phyloP scores from a whole-genome alignment of 106 monocot species.

The Acorus calamus region DNA sequence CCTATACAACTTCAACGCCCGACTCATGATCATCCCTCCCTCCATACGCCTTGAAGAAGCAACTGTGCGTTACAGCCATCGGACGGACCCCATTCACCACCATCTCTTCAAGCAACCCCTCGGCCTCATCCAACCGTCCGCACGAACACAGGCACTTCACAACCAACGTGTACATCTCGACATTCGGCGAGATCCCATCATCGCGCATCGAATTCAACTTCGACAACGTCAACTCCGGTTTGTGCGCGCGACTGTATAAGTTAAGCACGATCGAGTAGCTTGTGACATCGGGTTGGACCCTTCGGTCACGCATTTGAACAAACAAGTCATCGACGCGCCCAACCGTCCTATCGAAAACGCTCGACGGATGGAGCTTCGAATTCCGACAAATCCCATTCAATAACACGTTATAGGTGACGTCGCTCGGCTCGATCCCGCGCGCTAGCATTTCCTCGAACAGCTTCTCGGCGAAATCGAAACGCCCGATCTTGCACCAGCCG shows the following conservation, averaged over 20 bases:
- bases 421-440: slow-evolving; percentile 64
- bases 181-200: slow-evolving; percentile 69
- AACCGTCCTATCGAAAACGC: slow-evolving; percentile 65
- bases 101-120: slow-evolving; percentile 73
- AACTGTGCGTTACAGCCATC: slow-evolving; percentile 69
- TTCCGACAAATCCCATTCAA: slow-evolving; percentile 78
- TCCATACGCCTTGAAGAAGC: slow-evolving; percentile 93
- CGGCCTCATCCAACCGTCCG: slow-evolving; percentile 79
- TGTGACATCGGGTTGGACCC: slow-evolving; percentile 82
- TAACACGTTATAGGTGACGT: slow-evolving; percentile 81
- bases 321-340: slow-evolving; percentile 45
- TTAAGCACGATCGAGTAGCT: slow-evolving; percentile 88
- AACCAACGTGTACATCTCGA: slow-evolving; percentile 86
- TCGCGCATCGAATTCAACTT: slow-evolving; percentile 62
- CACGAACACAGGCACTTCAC: slow-evolving; percentile 91
- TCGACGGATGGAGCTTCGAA: slow-evolving; percentile 74
- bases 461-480: slow-evolving; percentile 51
- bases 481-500: slow-evolving; percentile 87
- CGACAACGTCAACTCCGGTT: slow-evolving; percentile 53
- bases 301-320: slow-evolving; percentile 53
- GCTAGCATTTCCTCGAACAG: slow-evolving; percentile 69
- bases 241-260: slow-evolving; percentile 90
- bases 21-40: slow-evolving; percentile 63
- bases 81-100: slow-evolving; percentile 41
- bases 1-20: slow-evolving; percentile 58